Evolutionary conservation across 1,139 yeast species (phyloP).

Genomic region (Kodamaea ohmeri): DNA sequence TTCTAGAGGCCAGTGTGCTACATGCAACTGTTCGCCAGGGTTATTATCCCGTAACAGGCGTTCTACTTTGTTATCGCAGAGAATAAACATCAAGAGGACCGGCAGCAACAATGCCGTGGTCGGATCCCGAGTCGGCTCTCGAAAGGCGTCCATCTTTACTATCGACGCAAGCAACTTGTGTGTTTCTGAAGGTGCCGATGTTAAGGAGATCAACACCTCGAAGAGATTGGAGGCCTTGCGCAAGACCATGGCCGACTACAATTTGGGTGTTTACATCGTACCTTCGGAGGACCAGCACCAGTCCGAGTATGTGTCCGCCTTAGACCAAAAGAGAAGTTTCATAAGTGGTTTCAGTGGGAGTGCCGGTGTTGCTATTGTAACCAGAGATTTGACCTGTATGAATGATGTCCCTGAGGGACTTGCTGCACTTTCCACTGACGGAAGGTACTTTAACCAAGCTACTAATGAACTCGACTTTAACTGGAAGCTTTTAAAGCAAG

Average conservation of each 20-base stretch:
- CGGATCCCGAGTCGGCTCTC: conserved; percentile 29
- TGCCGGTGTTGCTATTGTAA: conserved; percentile 89
- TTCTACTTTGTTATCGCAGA: conserved; percentile 49
- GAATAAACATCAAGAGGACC: conserved; percentile 41
- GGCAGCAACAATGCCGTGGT: conserved; percentile 17
- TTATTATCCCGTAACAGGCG: conserved; percentile 62
- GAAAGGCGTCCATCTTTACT: conserved; percentile 50
- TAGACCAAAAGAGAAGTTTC: conserved; percentile 81
- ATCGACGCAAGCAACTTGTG: conserved; percentile 46
- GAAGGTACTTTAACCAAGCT: conserved; percentile 92
- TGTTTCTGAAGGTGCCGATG: conserved; percentile 31
- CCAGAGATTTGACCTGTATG: conserved; percentile 64
- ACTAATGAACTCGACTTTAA: conserved; percentile 80
- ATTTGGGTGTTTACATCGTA: conserved; percentile 74
- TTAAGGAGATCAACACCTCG: conserved; percentile 54
- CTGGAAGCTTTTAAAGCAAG: conserved; percentile 84
- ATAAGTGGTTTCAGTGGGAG: conserved; percentile 92
- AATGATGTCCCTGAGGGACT: conserved; percentile 58
- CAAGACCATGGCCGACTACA: conserved; percentile 57
- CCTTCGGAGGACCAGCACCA: conserved; percentile 96
- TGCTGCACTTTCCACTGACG: conserved; percentile 89
- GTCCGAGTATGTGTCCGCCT: conserved; percentile 78
- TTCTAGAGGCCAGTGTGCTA: conserved; percentile 53
- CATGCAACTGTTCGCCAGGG: conserved; percentile 85
- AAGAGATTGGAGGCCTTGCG: conserved; percentile 63